Percentiles rank a stretch among this genome's conserved stretches.
These are phyloP conservation scores for Xylaria sp. DNA, from an alignment of 2,329 filamentous ascomycete species.

Conservation along the genomic window DNA sequence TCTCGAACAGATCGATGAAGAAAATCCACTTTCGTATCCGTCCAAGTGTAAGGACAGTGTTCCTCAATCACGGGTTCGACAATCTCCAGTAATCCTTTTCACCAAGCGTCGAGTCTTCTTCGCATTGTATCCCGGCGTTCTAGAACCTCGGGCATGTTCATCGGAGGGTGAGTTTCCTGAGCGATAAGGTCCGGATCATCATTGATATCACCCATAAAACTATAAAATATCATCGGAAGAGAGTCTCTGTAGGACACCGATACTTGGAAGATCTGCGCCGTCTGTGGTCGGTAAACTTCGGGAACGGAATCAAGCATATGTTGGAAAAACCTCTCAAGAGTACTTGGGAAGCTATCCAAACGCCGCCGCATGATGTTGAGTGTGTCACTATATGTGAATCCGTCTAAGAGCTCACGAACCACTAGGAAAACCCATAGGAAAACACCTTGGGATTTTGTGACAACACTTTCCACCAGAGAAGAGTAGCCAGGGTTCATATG, in stretches of 20 bases:
- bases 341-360: conserved; percentile 33
- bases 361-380: conserved; percentile 13
- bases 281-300: conserved; percentile 17
- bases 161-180: too few species aligned
- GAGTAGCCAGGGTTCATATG: not conserved
- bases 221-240: conserved; percentile 9
- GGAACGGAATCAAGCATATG: conserved; percentile 29
- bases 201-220: not conserved
- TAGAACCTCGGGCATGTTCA: not conserved
- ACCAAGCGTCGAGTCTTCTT: conserved; percentile 13
- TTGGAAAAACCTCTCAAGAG: conserved; percentile 36
- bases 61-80: not conserved
- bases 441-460: conserved; percentile 44
- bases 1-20: conserved; percentile 12
- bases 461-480: conserved; percentile 37
- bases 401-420: conserved; percentile 39
- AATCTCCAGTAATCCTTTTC: conserved; percentile 16
- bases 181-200: not conserved
- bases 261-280: not conserved
- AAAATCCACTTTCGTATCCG: not conserved
- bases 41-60: not conserved
- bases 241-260: not conserved
- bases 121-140: conserved; percentile 1
- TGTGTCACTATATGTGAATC: conserved; percentile 38
- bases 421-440: conserved; percentile 50